Percentiles rank a stretch among this genome's conserved stretches.
These are phyloP conservation scores for Mycena maculata DNA, from an alignment of 768 basidiomycete genomes.

Conservation along the genomic window DNA sequence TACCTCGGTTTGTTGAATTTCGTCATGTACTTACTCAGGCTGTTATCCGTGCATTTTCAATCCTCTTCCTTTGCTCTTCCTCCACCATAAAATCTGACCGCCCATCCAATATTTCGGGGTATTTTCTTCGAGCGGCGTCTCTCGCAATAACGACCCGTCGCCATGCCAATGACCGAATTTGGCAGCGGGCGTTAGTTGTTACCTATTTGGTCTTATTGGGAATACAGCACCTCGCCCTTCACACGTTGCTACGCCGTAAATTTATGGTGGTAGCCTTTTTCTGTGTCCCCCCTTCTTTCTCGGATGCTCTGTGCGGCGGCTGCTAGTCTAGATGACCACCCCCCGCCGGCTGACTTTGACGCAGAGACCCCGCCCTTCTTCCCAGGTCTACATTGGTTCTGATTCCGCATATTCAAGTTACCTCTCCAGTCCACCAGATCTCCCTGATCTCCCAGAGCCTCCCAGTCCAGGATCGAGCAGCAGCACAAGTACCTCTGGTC, in stretches of 20 bases:
- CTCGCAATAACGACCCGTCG: too few species aligned
- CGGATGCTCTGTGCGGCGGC: conserved; percentile 33
- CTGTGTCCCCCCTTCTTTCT: background rate
- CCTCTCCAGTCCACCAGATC: conserved; percentile 52
- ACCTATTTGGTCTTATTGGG: background rate
- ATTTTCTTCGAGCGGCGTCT: too few species aligned
- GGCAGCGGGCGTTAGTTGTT: conserved; percentile 27
- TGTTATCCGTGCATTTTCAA: too few species aligned
- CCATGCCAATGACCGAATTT: conserved; percentile 30
- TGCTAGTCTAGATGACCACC: conserved; percentile 56
- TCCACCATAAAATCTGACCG: too few species aligned
- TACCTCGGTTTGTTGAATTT: too few species aligned
- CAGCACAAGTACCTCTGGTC: conserved; percentile 66
- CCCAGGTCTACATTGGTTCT: conserved; percentile 68
- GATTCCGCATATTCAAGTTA: conserved; percentile 45
- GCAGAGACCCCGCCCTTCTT: conserved; percentile 65
- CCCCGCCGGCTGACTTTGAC: conserved; percentile 55
- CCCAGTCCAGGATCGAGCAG: conserved; percentile 67
- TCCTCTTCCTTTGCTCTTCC: too few species aligned
- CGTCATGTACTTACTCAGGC: too few species aligned
- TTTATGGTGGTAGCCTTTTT: conserved; percentile 29
- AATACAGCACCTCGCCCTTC: background rate
- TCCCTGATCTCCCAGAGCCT: conserved; percentile 79
- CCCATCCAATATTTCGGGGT: too few species aligned
- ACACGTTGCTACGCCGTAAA: conserved; percentile 32